These are phyloP conservation scores for Ascoidea asiatica DNA, from an alignment of 805 yeast species.

Conservation along the genomic window DNA sequence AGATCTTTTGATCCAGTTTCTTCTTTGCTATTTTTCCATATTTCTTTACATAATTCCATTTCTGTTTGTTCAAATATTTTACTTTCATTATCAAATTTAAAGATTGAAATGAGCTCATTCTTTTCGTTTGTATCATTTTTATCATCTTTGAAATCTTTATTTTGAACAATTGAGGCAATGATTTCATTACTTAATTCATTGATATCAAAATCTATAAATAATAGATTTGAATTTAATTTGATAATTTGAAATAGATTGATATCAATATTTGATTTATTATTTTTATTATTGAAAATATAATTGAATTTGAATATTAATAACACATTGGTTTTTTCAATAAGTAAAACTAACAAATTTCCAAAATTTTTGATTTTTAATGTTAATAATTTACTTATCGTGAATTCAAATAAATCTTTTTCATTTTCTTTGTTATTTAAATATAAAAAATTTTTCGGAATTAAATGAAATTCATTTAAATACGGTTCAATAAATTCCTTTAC, in stretches of 20 bases:
- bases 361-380: constrained; percentile 31
- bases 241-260: constrained; percentile 17
- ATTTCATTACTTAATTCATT: constrained; percentile 18
- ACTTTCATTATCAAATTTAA: constrained; percentile 13
- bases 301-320: constrained; percentile 24
- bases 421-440: constrained; percentile 34
- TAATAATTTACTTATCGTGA: constrained; percentile 18
- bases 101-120: constrained; percentile 8
- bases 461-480: constrained; percentile 35
- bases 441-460: constrained; percentile 39
- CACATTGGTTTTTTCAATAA: constrained; percentile 33
- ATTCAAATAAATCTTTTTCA: constrained; percentile 39
- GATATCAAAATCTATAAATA: constrained; percentile 15
- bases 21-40: too few species aligned
- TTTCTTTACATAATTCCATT: too few species aligned
- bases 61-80: constrained; percentile 22
- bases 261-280: constrained; percentile 19
- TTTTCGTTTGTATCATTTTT: constrained; percentile 19
- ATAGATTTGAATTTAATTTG: constrained; percentile 19
- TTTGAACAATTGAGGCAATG: constrained; percentile 13
- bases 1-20: too few species aligned
- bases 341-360: constrained; percentile 23
- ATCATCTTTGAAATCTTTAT: constrained; percentile 14
- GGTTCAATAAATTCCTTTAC: constrained; percentile 27
- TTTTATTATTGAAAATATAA: neutral